Percentiles rank a stretch among this genome's conserved stretches.
Conservation (phyloP, 2,329 filamentous ascomycete genomes). For the Zymoseptoria passerinii region DNA sequence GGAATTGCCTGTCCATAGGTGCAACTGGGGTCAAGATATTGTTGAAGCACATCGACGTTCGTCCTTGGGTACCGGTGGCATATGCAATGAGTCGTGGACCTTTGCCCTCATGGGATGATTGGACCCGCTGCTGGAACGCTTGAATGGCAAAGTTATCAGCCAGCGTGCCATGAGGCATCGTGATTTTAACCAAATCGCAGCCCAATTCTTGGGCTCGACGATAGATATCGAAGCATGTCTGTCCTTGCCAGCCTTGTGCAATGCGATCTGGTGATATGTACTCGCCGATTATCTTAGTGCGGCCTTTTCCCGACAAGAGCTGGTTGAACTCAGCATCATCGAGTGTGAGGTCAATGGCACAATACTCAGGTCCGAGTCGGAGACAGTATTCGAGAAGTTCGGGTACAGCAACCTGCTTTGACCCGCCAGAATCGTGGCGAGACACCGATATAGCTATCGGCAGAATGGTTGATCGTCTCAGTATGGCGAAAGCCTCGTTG, state of each 20-base stretch:
- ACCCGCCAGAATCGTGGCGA: not conserved
- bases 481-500: constrained; percentile 50
- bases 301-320: constrained; percentile 45
- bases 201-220: constrained; percentile 49
- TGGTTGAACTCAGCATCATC: constrained; percentile 44
- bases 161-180: constrained; percentile 48
- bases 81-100: constrained; percentile 25
- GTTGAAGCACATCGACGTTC: constrained; percentile 60
- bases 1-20: constrained; percentile 2
- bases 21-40: constrained; percentile 53
- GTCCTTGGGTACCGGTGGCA: constrained; percentile 55
- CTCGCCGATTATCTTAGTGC: constrained; percentile 55
- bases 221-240: constrained; percentile 50
- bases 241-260: constrained; percentile 48
- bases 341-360: constrained; percentile 52
- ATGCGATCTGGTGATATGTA: constrained; percentile 33
- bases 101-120: constrained; percentile 13
- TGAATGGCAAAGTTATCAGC: constrained; percentile 57
- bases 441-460: constrained; percentile 37
- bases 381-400: constrained; percentile 51
- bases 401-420: constrained; percentile 17
- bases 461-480: constrained; percentile 54
- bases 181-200: constrained; percentile 56
- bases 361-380: constrained; percentile 53
- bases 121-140: constrained; percentile 45